Base-by-base conservation (phyloP, 305 asterid species). In the Petunia hybrid region DNA sequence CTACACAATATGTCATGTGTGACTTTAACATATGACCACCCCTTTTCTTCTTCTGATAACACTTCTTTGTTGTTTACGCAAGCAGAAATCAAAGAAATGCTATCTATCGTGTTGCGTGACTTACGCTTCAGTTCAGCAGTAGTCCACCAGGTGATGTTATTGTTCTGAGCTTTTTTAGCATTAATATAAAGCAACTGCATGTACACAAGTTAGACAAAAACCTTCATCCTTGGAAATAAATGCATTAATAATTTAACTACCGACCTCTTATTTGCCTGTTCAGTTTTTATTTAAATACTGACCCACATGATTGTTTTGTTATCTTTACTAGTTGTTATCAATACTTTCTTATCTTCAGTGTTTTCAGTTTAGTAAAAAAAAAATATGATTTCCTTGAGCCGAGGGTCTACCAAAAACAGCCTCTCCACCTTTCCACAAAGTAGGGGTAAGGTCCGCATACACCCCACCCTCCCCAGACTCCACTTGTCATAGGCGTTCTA, bases 41-140 rank as follows among this genome's bases (percentile, higher is more conserved):
- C 46, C 38, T 36, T 65, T 43, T 38, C 2, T 1, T 55, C 43
- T 5, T 66, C 36, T 31, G 14, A 9, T 79, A 39, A 59, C 48
- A 64, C 51, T 66, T 65, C 38, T 13, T 64, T 71, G 63, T 22
- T 88, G 74, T 84, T 62, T 82, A 51, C 83, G 76, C 88, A 81
- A 66, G 89, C 95, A 96, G 99, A 96, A 91, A 89, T 94, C 71
- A 94, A 94, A 85, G 99, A 96, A 86, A 75, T 93, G 83, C 86
- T 96, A 51, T 90, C 98, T 76, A 81, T 96, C 80, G 93, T 96
- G 80, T 94, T 96, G 64, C 84, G 94, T 85, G 99, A 93, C 86
- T 90, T 94, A 86, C 80, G 84, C 83, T 96, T 96, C 88, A 88
- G 90, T 87, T 87, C 93, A 80, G 97, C 97, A 36, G 98, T 96